Evolutionary conservation across 2,329 filamentous ascomycete genomes (phyloP).

Genomic region (Aspergillus jensenii): DNA sequence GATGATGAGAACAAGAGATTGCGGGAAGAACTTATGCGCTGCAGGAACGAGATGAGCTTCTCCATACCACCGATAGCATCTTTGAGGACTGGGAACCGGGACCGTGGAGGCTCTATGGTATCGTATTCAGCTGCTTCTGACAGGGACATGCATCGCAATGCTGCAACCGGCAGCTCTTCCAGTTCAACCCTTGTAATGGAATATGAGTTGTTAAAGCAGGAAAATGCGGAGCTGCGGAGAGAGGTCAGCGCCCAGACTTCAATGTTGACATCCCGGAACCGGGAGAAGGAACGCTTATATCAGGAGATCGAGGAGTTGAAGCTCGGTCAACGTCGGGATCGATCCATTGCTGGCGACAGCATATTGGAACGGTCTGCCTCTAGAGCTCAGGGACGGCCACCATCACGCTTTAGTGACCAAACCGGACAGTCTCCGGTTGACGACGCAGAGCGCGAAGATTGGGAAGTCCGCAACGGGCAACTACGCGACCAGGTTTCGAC

Average conservation of each 20-base stretch:
- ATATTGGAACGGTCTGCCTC: constrained; percentile 94
- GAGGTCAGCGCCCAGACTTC: constrained; percentile 95
- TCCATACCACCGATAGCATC: constrained; percentile 28
- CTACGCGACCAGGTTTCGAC: constrained; percentile 84
- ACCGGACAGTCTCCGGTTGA: constrained; percentile 65
- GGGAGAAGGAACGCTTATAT: constrained; percentile 91
- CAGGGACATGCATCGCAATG: constrained; percentile 35
- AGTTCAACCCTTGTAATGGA: constrained; percentile 78
- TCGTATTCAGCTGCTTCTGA: constrained; percentile 40
- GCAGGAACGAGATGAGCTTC: constrained; percentile 50
- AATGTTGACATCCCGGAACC: constrained; percentile 93
- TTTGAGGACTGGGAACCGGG: constrained; percentile 32
- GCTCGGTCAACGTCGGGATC: constrained; percentile 73
- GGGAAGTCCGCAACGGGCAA: constrained; percentile 80
- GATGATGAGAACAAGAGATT: constrained; percentile 85
- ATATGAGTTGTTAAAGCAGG: constrained; percentile 77
- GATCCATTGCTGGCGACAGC: constrained; percentile 73
- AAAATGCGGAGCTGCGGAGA: constrained; percentile 87
- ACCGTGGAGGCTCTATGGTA: constrained; percentile 36
- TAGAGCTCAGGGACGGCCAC: constrained; percentile 71
- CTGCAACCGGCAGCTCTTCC: constrained; percentile 56
- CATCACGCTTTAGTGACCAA: constrained; percentile 70
- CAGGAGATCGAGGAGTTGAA: constrained; percentile 98
- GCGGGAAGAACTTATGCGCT: constrained; percentile 76
- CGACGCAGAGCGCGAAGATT: constrained; percentile 79